Conservation (phyloP, 73 alveolate genomes). For the Urostyla sp. region DNA sequence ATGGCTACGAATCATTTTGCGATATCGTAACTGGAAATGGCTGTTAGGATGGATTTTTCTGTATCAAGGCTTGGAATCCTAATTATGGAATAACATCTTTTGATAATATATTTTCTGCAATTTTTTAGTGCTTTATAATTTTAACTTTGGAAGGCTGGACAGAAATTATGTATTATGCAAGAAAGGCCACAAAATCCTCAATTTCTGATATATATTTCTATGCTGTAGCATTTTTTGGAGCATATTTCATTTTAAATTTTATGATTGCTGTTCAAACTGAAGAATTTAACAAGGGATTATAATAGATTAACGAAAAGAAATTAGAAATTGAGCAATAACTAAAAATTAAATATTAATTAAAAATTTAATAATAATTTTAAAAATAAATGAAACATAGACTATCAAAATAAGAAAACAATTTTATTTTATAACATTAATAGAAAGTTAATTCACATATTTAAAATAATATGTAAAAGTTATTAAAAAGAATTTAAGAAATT, state of each 20-base stretch:
- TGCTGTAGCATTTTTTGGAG: constrained; percentile 11
- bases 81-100: constrained; percentile 42
- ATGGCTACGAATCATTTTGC: neutral
- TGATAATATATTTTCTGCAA: constrained; percentile 33
- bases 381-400: no score
- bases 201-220: constrained; percentile 42
- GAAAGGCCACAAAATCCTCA: neutral
- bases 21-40: constrained; percentile 26
- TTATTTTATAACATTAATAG: no score
- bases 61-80: constrained; percentile 22
- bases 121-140: constrained; percentile 38
- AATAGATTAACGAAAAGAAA: neutral
- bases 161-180: constrained; percentile 7
- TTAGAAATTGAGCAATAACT: neutral
- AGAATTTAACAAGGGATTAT: neutral
- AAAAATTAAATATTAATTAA: no score
- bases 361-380: no score
- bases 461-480: no score
- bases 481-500: neutral
- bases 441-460: no score
- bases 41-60: neutral
- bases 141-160: constrained; percentile 59
- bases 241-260: constrained; percentile 54
- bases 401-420: no score
- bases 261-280: constrained; percentile 44